phyloP scores from a whole-genome alignment of 139 green algal genomes.

The Coelastrella sp. region DNA sequence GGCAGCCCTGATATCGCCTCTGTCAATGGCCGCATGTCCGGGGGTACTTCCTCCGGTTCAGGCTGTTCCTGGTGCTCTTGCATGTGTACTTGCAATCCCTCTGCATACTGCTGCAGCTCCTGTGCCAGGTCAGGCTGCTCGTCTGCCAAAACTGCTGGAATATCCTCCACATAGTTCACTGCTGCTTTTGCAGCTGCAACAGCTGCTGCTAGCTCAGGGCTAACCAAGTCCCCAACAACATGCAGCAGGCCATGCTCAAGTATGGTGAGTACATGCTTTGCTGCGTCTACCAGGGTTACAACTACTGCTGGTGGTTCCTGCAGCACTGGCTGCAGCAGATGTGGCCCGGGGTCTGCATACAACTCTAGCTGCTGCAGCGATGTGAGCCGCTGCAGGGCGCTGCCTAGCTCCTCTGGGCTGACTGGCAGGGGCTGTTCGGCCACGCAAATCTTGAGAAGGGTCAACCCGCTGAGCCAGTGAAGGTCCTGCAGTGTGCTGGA shows the following conservation, averaged over 20 bases:
- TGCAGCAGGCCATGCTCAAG: no score
- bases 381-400: neutral
- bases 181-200: no score
- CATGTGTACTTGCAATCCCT: neutral
- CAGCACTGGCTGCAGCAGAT: neutral
- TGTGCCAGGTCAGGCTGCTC: no score
- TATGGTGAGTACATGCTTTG: no score
- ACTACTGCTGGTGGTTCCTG: neutral
- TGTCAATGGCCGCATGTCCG: neutral
- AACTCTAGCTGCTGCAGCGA: neutral
- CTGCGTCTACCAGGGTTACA: no score
- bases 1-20: neutral
- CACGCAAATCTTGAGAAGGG: neutral
- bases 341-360: neutral
- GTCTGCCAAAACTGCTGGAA: no score
- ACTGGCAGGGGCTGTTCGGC: neutral
- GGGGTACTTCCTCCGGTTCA: neutral
- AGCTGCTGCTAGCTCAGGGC: no score
- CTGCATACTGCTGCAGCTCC: neutral
- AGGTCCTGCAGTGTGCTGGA: neutral
- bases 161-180: no score
- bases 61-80: neutral
- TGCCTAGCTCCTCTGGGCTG: neutral
- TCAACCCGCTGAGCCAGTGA: neutral
- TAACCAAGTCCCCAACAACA: no score